phyloP scores from a whole-genome alignment of 2,329 filamentous ascomycete species.

The Pseudodiploospora longispora region DNA sequence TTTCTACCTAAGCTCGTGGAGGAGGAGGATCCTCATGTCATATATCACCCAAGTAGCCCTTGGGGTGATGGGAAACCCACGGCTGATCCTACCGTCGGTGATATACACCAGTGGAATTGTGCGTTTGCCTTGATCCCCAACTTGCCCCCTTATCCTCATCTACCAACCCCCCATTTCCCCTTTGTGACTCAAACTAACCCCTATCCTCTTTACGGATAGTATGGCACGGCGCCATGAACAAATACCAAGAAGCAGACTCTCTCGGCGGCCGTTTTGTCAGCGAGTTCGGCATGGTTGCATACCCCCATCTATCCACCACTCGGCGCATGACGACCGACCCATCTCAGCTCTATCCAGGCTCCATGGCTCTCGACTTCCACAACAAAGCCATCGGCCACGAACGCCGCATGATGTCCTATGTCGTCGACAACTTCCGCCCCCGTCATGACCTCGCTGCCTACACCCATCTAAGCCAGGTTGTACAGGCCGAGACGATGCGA shows the following conservation, averaged over 20 bases:
- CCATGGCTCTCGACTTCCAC: slow-evolving; percentile 69
- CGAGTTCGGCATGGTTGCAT: slow-evolving; percentile 64
- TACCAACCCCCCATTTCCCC: not conserved
- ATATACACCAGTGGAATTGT: slow-evolving; percentile 66
- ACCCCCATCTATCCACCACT: slow-evolving; percentile 63
- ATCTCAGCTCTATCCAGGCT: slow-evolving; percentile 54
- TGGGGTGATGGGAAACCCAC: slow-evolving; percentile 55
- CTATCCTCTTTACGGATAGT: slow-evolving; percentile 26
- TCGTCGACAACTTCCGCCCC: slow-evolving; percentile 64
- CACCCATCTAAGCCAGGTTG: slow-evolving; percentile 59
- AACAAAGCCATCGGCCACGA: slow-evolving; percentile 78
- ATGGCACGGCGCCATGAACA: slow-evolving; percentile 64
- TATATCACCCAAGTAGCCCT: slow-evolving; percentile 66
- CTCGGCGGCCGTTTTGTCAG: slow-evolving; percentile 70
- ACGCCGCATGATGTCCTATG: slow-evolving; percentile 63
- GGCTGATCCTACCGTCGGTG: slow-evolving; percentile 59
- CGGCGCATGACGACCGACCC: slow-evolving; percentile 51
- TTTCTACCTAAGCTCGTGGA: slow-evolving; percentile 57
- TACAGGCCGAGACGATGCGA: slow-evolving; percentile 44
- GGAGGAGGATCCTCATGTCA: slow-evolving; percentile 54
- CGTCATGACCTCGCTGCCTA: slow-evolving; percentile 58
- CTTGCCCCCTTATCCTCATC: not conserved
- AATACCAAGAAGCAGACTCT: slow-evolving; percentile 66
- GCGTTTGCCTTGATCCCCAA: slow-evolving; percentile 1
- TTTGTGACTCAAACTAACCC: not conserved